Evolutionary conservation across 352 stramenopile species (phyloP), one percentile per base, ranked within the genome.

Genomic region (Globisporangium nunn): DNA sequence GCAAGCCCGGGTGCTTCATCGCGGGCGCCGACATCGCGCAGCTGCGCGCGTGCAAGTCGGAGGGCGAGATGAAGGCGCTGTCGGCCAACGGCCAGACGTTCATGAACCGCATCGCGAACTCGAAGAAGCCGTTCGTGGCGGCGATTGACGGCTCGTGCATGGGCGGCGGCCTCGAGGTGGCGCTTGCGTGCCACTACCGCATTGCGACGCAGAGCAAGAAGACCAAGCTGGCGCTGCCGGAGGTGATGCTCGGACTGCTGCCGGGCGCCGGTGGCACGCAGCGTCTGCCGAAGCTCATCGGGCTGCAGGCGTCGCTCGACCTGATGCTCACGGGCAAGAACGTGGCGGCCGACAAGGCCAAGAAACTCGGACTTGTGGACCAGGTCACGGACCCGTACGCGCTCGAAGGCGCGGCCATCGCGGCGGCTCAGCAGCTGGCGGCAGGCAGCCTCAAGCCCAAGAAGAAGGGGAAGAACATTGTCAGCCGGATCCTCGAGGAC

Each of bases 241-340:
- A 99, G 71, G 95, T 99, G 33, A 97, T 98, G 84, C 75, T 99
- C 29, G 97, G 96, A 33, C 64, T 99, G 23, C 71, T 99, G n/a
- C 97, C 97, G 0, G 97, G 97, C 7, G 98, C 97, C 54, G 97
- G 96, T n/a, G 97, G 97, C 46, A 99, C 96, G 4, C 96, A 99
- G 70, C 96, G 97, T 31, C 73, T 99, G 30, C 94, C 91, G 1
- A 82, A 93, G 51, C 74, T 98, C 5, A 88, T 99, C 17, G 97
- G 97, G 10, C 76, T 98, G 35, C 76, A 94, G 41, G 79, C 83
- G 40, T 93, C 93, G 17, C 80, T 99, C 67, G 94, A 98, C 66
- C 97, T 99, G 88, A 99, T 98, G 87, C 78, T 98, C 37, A 99
- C 87, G 4, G 97, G 96, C 63, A 98, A 98, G 68, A 96, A 98